These are phyloP conservation scores for Chaetothyriales sp. DNA, from an alignment of 2,329 filamentous ascomycete genomes.

Conservation along the genomic window DNA sequence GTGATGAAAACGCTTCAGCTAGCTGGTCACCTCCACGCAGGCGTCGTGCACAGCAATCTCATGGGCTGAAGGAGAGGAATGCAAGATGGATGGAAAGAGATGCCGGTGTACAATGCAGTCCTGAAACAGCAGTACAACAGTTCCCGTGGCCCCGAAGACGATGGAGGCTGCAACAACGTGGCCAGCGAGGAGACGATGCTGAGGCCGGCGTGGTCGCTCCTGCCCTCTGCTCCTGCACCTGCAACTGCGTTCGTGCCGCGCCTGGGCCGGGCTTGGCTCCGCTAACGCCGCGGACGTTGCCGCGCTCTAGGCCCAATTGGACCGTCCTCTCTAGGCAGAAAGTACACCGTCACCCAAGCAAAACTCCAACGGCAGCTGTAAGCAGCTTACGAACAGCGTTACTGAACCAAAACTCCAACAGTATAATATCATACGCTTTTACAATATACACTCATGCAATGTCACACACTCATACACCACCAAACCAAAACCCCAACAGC, in stretches of 20 bases:
- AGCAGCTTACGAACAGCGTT: no score
- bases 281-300: neutral
- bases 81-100: neutral
- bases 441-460: no score
- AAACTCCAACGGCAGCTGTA: no score
- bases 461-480: no score
- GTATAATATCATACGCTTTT: no score
- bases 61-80: neutral
- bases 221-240: neutral
- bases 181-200: neutral
- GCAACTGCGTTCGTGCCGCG: neutral
- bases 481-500: no score
- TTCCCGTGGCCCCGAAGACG: neutral
- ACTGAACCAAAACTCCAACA: no score
- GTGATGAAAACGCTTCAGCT: neutral
- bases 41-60: neutral
- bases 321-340: neutral
- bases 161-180: neutral
- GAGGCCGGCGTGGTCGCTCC: neutral
- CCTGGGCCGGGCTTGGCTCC: neutral
- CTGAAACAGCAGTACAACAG: neutral
- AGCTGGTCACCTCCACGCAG: neutral
- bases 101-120: neutral
- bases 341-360: no score
- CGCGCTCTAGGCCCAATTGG: neutral